Conservation (phyloP, 2,329 filamentous ascomycete genomes). For the Calonectria honghensis region DNA sequence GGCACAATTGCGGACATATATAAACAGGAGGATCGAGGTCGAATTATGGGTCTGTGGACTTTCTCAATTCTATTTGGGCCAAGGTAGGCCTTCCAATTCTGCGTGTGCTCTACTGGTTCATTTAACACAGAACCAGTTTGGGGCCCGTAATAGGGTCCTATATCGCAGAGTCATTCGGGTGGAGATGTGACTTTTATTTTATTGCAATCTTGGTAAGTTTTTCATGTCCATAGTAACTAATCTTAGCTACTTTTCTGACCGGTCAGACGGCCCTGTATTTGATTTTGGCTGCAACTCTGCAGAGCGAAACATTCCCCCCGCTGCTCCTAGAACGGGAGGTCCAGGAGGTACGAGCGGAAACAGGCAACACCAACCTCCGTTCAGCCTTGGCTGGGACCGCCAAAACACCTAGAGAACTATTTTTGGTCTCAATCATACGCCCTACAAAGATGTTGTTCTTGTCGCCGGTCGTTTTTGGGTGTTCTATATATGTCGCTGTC, state of each 20-base stretch:
- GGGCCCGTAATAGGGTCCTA: constrained; percentile 65
- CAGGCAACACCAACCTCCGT: constrained; percentile 62
- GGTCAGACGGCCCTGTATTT: constrained; percentile 21
- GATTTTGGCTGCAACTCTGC: constrained; percentile 61
- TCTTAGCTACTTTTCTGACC: no score
- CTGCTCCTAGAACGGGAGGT: constrained; percentile 17
- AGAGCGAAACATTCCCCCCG: constrained; percentile 24
- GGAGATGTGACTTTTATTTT: constrained; percentile 63
- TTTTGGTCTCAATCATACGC: constrained; percentile 75
- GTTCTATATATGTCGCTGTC: constrained; percentile 78
- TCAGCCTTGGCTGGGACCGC: neutral
- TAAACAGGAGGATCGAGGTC: constrained; percentile 72
- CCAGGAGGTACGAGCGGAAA: constrained; percentile 21
- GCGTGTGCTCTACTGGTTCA: no score
- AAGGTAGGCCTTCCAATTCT: neutral
- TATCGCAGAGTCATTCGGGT: constrained; percentile 61
- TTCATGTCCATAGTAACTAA: neutral
- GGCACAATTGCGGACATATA: constrained; percentile 79
- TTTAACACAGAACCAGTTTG: constrained; percentile 54
- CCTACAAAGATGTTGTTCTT: constrained; percentile 77
- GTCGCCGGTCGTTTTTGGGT: constrained; percentile 78
- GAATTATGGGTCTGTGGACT: constrained; percentile 77
- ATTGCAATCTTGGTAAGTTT: constrained; percentile 32
- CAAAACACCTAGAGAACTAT: constrained; percentile 50
- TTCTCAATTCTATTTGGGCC: constrained; percentile 76